These are phyloP conservation scores for Ascochyta fabae DNA, from an alignment of 2,329 filamentous ascomycete species.

Conservation along the genomic window DNA sequence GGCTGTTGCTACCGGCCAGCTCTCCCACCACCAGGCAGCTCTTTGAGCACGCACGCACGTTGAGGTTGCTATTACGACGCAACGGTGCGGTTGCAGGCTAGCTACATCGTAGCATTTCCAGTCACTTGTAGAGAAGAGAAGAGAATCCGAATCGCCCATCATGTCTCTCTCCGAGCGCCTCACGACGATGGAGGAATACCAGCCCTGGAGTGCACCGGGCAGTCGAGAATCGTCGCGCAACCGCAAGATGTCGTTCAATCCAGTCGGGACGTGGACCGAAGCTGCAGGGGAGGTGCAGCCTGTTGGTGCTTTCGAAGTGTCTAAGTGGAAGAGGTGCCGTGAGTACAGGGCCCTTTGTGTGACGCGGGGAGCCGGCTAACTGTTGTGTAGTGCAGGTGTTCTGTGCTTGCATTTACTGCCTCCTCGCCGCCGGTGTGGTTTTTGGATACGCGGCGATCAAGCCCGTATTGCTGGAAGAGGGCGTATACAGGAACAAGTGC, in stretches of 20 bases:
- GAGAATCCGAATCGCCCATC: conserved; percentile 9
- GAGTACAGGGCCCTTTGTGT: conserved; percentile 30
- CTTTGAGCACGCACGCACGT: conserved; percentile 8
- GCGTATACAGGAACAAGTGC: conserved; percentile 47
- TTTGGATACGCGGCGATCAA: conserved; percentile 53
- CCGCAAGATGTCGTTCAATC: conserved; percentile 58
- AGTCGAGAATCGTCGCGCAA: conserved; percentile 48
- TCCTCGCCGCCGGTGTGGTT: conserved; percentile 70
- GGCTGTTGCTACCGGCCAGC: conserved; percentile 3
- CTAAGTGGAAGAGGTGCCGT: conserved; percentile 60
- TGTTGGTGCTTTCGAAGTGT: conserved; percentile 61
- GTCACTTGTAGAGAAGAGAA: neutral
- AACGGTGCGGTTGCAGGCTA: neutral
- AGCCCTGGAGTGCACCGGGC: conserved; percentile 48
- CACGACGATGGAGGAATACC: conserved; percentile 51
- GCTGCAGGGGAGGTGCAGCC: conserved; percentile 48
- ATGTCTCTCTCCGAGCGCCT: conserved; percentile 52
- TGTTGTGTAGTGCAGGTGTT: conserved; percentile 67
- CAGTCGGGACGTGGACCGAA: conserved; percentile 55
- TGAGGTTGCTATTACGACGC: conserved; percentile 1
- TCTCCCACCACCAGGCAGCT: conserved; percentile 1
- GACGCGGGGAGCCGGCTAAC: conserved; percentile 23
- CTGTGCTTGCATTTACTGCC: conserved; percentile 73
- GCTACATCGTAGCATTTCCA: neutral
- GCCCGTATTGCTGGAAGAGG: conserved; percentile 47